These are phyloP conservation scores for Apiotrichum laibachii DNA, from an alignment of 1,284 basidiomycete genomes.

Conservation along the genomic window DNA sequence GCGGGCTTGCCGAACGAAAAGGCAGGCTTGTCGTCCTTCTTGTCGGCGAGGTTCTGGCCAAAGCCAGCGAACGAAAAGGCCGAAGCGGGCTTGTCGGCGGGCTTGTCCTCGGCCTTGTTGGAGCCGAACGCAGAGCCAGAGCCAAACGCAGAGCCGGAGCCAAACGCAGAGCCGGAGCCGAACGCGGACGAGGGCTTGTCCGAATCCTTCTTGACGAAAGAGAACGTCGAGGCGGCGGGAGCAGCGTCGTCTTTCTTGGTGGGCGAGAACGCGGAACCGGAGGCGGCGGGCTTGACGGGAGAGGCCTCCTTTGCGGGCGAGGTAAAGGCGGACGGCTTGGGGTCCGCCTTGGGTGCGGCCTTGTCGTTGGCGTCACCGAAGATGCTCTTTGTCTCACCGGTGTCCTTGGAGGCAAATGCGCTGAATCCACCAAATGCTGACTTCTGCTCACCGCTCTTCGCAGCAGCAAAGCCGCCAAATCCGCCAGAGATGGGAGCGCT, in stretches of 20 bases:
- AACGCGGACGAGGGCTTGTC: not conserved
- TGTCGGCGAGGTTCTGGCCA: not conserved
- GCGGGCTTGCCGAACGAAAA: not conserved
- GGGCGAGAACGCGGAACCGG: not conserved
- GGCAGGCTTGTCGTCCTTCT: not conserved
- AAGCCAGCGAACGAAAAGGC: not conserved
- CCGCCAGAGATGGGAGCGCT: conserved; percentile 38
- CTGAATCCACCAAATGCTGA: conserved; percentile 29
- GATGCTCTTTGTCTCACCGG: conserved; percentile 12
- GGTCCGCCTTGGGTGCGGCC: not conserved
- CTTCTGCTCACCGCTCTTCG: conserved; percentile 18
- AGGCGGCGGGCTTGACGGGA: conserved; percentile 2
- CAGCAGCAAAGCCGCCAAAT: conserved; percentile 40
- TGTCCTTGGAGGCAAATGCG: conserved; percentile 20
- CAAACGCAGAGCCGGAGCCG: not conserved
- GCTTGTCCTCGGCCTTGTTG: not conserved
- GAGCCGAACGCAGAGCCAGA: not conserved
- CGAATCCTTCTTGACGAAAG: not conserved
- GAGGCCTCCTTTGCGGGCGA: conserved; percentile 1
- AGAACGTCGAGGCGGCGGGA: not conserved
- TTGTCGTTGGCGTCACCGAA: conserved; percentile 15
- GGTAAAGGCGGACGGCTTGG: conserved; percentile 1
- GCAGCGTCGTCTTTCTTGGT: conserved; percentile 4
- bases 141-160: too few species aligned
- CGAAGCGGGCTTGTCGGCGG: not conserved